Evolutionary conservation across 345 rosid genomes (phyloP).

Genomic region (Rhodamnia rubescens): DNA sequence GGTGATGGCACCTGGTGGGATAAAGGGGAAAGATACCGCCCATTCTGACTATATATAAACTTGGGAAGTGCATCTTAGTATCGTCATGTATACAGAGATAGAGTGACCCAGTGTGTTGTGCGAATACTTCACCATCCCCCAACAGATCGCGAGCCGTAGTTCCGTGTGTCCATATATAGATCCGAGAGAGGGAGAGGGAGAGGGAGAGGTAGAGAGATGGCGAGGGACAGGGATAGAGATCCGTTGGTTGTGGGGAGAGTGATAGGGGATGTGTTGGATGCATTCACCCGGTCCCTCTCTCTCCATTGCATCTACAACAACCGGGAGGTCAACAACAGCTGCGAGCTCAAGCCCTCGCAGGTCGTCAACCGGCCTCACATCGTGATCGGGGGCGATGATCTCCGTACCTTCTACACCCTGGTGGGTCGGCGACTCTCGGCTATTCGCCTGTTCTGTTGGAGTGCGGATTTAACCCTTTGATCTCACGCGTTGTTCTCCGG

Average conservation of each 20-base stretch:
- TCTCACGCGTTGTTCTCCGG: background rate
- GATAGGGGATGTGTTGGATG: constrained; percentile 57
- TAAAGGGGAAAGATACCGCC: background rate
- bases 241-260: constrained; percentile 58
- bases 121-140: background rate
- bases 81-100: background rate
- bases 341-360: constrained; percentile 51
- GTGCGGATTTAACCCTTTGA: background rate
- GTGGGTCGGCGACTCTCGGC: constrained; percentile 3
- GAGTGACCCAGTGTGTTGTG: background rate
- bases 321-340: constrained; percentile 40
- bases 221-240: constrained; percentile 35
- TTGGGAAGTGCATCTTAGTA: background rate
- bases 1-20: background rate
- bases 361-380: constrained; percentile 41
- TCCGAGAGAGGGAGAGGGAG: background rate
- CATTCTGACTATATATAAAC: background rate
- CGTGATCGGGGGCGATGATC: constrained; percentile 53
- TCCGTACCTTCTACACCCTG: constrained; percentile 61
- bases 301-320: constrained; percentile 19
- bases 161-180: background rate
- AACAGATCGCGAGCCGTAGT: background rate
- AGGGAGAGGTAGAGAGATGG: constrained; percentile 10
- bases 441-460: background rate
- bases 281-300: constrained; percentile 34